phyloP scores from a whole-genome alignment of 1,284 basidiomycete genomes.

The Microbotryum violaceum region DNA sequence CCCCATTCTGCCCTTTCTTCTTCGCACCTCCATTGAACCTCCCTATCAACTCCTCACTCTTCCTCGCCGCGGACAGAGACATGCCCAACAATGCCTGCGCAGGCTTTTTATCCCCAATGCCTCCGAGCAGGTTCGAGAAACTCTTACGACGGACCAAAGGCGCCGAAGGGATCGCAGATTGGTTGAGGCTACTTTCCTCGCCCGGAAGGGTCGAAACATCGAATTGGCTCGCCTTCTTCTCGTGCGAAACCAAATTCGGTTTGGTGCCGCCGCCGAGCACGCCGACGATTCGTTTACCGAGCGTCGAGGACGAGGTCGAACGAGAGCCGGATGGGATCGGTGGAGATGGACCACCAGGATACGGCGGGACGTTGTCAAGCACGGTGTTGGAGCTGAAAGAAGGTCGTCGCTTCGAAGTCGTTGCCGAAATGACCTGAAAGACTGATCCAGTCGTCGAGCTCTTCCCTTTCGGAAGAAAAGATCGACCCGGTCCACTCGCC shows the following conservation, averaged over 20 bases:
- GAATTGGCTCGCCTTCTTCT: background rate
- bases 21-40: conserved; percentile 1
- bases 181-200: conserved; percentile 5
- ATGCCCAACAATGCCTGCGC: conserved; percentile 16
- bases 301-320: too few species aligned
- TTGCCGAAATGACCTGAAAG: conserved; percentile 27
- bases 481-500: too few species aligned
- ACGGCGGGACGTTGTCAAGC: background rate
- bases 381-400: background rate
- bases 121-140: conserved; percentile 14
- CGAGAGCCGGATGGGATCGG: too few species aligned
- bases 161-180: background rate
- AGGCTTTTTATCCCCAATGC: background rate
- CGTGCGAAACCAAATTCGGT: background rate
- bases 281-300: background rate
- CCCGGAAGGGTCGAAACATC: conserved; percentile 8
- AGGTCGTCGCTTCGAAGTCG: conserved; percentile 12
- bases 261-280: background rate
- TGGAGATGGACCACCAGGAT: too few species aligned
- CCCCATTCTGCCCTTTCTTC: background rate
- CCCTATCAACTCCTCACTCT: conserved; percentile 25
- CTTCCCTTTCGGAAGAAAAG: too few species aligned
- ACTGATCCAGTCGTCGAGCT: background rate
- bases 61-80: conserved; percentile 20
- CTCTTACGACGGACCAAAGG: conserved; percentile 7